phyloP scores from a whole-genome alignment of 345 rosid genomes.

The thale cress (Arabidopsis thaliana) region TAIR10.1 NC_003076.8:23124501-23125000 shows the following conservation, averaged over 20 bases:
- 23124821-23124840: neutral
- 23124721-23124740: neutral
- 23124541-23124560: slow-evolving; percentile 34
- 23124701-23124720: neutral
- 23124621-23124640: too few relatives aligned
- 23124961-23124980: slow-evolving; percentile 6
- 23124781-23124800: too few relatives aligned
- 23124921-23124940: slow-evolving; percentile 3
- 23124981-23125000: neutral
- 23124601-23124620: too few relatives aligned
- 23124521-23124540: neutral
- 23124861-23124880: slow-evolving; percentile 16
- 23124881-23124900: neutral
- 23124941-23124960: slow-evolving; percentile 19
- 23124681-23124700: neutral
- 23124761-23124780: neutral
- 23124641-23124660: neutral
- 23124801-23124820: too few relatives aligned
- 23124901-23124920: slow-evolving; percentile 28
- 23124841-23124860: neutral
- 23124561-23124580: slow-evolving; percentile 19
- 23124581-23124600: neutral
- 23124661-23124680: neutral
- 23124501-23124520: neutral
- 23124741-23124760: neutral